phyloP scores from a whole-genome alignment of 495 filamentous ascomycete genomes.

The Elasticomyces elasticus region DNA sequence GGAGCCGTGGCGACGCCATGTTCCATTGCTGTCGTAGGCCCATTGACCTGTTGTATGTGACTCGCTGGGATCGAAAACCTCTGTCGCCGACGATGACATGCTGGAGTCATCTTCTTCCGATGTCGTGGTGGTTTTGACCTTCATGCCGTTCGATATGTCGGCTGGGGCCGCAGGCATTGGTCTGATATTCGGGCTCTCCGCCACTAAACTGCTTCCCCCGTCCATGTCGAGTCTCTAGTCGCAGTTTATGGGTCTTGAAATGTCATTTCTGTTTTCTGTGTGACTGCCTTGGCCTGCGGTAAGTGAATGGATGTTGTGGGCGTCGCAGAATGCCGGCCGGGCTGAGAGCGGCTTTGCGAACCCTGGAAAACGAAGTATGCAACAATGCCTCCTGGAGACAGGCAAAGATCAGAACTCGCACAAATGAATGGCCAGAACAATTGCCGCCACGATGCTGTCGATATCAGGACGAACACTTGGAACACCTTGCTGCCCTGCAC shows the following conservation, averaged over 20 bases:
- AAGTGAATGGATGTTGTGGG: too few relatives aligned
- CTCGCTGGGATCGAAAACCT: slow-evolving; percentile 6
- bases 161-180: neutral
- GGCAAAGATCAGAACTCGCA: neutral
- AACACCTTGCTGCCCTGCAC: neutral
- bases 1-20: slow-evolving; percentile 18
- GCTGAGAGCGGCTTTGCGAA: neutral
- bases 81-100: slow-evolving; percentile 16
- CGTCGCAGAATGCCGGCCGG: too few relatives aligned
- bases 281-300: too few relatives aligned
- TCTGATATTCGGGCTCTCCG: slow-evolving; percentile 6
- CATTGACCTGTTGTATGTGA: slow-evolving; percentile 7
- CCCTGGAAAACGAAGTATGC: neutral
- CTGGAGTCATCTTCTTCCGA: slow-evolving; percentile 21
- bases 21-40: slow-evolving; percentile 10
- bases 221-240: slow-evolving; percentile 5
- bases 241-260: neutral
- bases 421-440: neutral
- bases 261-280: neutral
- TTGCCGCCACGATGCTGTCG: neutral
- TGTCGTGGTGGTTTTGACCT: neutral
- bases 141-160: neutral
- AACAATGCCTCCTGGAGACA: neutral
- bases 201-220: neutral
- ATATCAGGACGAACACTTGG: neutral